A percentile compares a stretch with the other conserved stretches of the same genome.
These are phyloP conservation scores for Hordeum marinum DNA, from an alignment of 176 grass and related monocot genomes.

Conservation along the genomic window DNA sequence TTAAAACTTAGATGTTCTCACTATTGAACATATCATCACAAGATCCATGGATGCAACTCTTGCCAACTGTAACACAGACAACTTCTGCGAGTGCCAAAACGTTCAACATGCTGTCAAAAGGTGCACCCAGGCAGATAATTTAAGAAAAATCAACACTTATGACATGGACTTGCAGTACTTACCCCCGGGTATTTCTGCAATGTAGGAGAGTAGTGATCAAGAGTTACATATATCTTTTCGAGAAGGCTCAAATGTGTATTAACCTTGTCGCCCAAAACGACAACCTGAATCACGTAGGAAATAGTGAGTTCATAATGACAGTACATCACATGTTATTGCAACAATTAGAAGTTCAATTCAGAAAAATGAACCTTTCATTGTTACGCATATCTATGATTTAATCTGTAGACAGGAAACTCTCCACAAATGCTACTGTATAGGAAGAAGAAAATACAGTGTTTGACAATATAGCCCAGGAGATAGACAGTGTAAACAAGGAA, in stretches of 20 bases:
- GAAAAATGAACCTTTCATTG: not conserved
- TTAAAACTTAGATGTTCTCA: not conserved
- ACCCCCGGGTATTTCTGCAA: slow-evolving; percentile 79
- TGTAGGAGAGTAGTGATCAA: slow-evolving; percentile 79
- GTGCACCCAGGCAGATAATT: not conserved
- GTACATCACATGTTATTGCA: not conserved
- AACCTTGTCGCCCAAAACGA: slow-evolving; percentile 64
- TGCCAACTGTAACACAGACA: not conserved
- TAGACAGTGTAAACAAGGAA: not conserved
- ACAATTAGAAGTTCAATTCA: not conserved
- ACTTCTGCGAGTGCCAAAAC: not conserved
- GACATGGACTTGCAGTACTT: slow-evolving; percentile 5
- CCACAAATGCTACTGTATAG: not conserved
- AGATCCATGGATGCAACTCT: not conserved
- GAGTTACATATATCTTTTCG: slow-evolving; percentile 83
- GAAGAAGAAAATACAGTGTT: not conserved
- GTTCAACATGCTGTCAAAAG: not conserved
- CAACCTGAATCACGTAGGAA: slow-evolving; percentile 49
- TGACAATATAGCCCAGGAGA: not conserved
- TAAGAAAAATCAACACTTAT: not conserved
- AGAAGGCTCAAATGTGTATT: slow-evolving; percentile 71
- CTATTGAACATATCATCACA: not conserved
- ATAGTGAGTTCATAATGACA: not conserved
- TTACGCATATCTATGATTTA: not conserved
- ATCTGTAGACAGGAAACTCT: not conserved